Base-by-base conservation (phyloP, 768 basidiomycete species). In the Boletus edulis region DNA sequence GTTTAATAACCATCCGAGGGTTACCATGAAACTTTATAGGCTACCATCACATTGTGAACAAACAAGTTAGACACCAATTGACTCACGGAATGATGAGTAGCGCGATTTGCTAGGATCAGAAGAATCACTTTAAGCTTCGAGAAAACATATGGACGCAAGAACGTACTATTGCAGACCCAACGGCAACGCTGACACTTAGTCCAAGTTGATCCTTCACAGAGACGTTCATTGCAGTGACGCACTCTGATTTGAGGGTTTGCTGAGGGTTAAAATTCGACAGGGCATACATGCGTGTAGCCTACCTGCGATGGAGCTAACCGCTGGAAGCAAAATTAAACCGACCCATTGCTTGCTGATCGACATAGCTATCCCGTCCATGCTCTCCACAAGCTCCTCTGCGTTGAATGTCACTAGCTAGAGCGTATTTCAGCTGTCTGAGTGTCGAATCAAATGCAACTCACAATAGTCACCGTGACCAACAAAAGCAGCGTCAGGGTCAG, bases 181-280 rank as follows among this genome's bases (percentile, higher is more conserved):
- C 86, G 17, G 92, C 89, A 18, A 94, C 89, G 43, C 89, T 88
- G 55, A 94, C 81, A 54, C 89, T 90, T 17, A 95, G 79, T 49
- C 88, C 85, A 40, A 95, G 76, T 67, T 91, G 89, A 63, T 86
- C 84, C 71, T 87, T 86, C 47, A 91, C 87, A 0, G 94, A 92
- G n/a, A 91, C 90, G 37, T 86, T 91, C 57, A 97, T 81, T 12
- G 93, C 92, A 7, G 90, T 95, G 52, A 94, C 83, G 60, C 91
- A 93, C 72, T 97, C 94, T 82, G 32, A 24, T 62, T 49, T 37
- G 35, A 1, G 34, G 27, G 31, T 20, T 37, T 29, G 14, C 6
- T 37, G 24, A 53, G 8, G 5, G 14, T 45, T 13, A 8, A 31
- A 40, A 43, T 42, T 20, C 31, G 10, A 49, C 24, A 1, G 15